Evolutionary conservation across 2,329 filamentous ascomycete species (phyloP).

Genomic region (Sporothrix variecibatus): DNA sequence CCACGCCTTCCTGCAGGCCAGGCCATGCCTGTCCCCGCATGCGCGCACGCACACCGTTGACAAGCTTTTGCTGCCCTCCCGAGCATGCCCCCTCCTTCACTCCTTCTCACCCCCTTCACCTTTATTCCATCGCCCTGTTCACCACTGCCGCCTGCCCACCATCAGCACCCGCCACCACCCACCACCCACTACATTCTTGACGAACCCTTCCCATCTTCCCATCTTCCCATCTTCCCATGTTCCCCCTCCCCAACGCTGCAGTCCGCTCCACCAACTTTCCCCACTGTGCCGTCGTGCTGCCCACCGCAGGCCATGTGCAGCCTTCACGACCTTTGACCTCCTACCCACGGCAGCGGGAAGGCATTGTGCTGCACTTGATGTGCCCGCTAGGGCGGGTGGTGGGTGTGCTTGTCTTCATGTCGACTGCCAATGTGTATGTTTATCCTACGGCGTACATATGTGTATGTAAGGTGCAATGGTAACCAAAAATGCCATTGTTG

Average conservation of each 20-base stretch:
- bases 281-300: constrained; percentile 11
- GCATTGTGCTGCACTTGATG: background rate
- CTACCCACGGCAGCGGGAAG: constrained; percentile 9
- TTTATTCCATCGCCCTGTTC: background rate
- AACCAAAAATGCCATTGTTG: background rate
- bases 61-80: constrained; percentile 17
- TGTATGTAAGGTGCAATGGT: background rate
- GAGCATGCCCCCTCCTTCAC: background rate
- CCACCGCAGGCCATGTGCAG: constrained; percentile 15
- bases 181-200: background rate
- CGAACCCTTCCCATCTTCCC: background rate
- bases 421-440: background rate
- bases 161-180: constrained; percentile 5
- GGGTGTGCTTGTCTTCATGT: constrained; percentile 21
- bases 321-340: background rate
- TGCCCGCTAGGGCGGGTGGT: constrained; percentile 17
- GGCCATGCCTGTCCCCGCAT: background rate
- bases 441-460: background rate
- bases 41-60: constrained; percentile 16
- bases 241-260: background rate
- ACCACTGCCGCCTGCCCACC: constrained; percentile 13
- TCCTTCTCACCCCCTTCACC: background rate
- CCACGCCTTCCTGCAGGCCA: background rate
- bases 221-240: background rate
- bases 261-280: constrained; percentile 17